Base-by-base conservation (phyloP, 768 basidiomycete species). In the Tylopilus subfusipes region DNA sequence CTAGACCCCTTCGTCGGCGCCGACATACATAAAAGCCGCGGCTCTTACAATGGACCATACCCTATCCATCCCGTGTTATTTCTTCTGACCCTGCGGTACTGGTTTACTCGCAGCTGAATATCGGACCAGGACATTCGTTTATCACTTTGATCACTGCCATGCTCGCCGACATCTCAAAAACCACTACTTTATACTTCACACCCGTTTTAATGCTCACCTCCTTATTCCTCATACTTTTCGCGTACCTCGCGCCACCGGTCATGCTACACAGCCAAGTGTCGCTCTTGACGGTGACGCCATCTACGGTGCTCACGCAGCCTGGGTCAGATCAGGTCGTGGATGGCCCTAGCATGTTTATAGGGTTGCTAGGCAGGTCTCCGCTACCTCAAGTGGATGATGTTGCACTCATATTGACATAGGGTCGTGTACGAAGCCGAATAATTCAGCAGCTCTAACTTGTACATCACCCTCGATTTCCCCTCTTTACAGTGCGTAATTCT, bases 121-220 rank as follows among this genome's bases (percentile, higher is more conserved):
- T 56, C 54, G 24, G 66, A 68, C 63, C 66, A 54, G 63, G 60
- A 48, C 65, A 53, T 63, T 48, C 42, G 24, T 52, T 48, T 21
- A 54, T 52, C 38, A 46, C 19, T 50, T 39, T 53, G 40, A 10
- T 42, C 27, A 19, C 27, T 13, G 48, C 33, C 44, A 92, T 90
- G 90, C 83, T 91, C 63, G 73, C 82, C 56, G 79, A 81, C 59
- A 76, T 89, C 39, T 85, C 87, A 14, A 89, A 84, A 76, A 79
- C 80, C 52, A 73, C 82, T 59, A 83, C 80, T 50, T 74, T 87
- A 49, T 89, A 85, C 64, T 76, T 91, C 48, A 78, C 87, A 2
- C 86, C 87, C 22, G 22, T 88, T 5, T 72, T 91, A 46, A 78
- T 82, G 56, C 72, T 90, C 40, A 82, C 88, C 5, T 80, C 87